Base-by-base conservation (phyloP, 2,329 filamentous ascomycete species). In the Colletotrichum higginsianum region DNA sequence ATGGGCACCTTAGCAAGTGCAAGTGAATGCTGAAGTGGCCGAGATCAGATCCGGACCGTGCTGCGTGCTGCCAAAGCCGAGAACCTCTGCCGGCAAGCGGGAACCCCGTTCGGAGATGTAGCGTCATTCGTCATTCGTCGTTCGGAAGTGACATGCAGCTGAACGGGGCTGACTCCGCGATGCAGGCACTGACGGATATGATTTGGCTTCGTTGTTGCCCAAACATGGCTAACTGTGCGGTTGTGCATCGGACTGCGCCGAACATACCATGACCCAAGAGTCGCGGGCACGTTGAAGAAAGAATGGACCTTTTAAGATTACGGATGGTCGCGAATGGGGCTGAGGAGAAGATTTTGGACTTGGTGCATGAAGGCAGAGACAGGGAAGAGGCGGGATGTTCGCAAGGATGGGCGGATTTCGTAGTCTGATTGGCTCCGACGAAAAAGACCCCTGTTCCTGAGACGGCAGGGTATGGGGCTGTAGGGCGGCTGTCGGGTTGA, bases 281-380 rank as follows among this genome's bases (percentile, higher is more conserved):
- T 47, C n/a, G 60, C 58, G 49, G 23, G 49, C 16, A 49, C 44
- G 38, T 53, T 42, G 47, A 63, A 21, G 58, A 52, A 63, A 58
- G 47, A 61, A 67, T 67, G 67, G 56, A 57, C 44, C 57, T 46
- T 55, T 52, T 35, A 52, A 63, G 57, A 63, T 71, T 68, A 58
- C 57, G 52, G 30, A 60, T 60, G 65, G 57, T 23, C 26, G 18
- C 42, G 44, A 55, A 71, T n/a, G 65, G 58, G 23, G 58, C 58
- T 23, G 52, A 66, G 56, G 55, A 68, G 65, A 55, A 53, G 68
- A 63, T 68, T 68, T 68, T 49, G 68, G 47, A 66, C 60, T 30
- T 46, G 18, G 47, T 71, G 57, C 68, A 71, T 60, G 53, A 68
- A 71, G 68, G 58, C 56, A 67, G 58, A 68, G 68, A 53, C 68